Conservation (phyloP, 108 stramenopile species). For the Bacterosira constricta region DNA sequence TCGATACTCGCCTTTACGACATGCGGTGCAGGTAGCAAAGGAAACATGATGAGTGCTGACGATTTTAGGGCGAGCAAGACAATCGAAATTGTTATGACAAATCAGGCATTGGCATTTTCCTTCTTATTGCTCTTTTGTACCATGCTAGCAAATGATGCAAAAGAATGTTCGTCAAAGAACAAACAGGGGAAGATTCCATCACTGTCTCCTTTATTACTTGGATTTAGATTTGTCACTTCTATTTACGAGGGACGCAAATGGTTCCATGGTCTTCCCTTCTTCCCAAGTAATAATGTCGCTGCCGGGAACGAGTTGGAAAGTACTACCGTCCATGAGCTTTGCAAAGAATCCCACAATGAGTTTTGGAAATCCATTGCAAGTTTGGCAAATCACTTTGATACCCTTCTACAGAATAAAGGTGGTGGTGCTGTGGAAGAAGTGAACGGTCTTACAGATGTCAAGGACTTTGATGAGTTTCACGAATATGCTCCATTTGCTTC, state of each 20-base stretch:
- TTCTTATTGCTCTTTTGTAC: slow-evolving; percentile 36
- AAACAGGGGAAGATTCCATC: slow-evolving; percentile 24
- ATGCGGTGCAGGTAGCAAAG: slow-evolving; percentile 20
- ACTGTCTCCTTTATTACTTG: slow-evolving; percentile 28
- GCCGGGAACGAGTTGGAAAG: not conserved
- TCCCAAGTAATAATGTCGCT: not conserved
- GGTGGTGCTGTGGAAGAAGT: not conserved
- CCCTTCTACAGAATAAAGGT: slow-evolving; percentile 1
- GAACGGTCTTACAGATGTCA: slow-evolving; percentile 5
- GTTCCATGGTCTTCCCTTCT: slow-evolving; percentile 38
- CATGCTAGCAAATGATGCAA: slow-evolving; percentile 18
- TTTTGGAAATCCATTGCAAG: slow-evolving; percentile 41
- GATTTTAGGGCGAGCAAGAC: not conserved
- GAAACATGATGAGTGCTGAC: slow-evolving; percentile 12
- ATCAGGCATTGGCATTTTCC: slow-evolving; percentile 42
- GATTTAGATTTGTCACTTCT: slow-evolving; percentile 22
- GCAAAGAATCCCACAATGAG: slow-evolving; percentile 11
- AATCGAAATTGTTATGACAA: slow-evolving; percentile 32
- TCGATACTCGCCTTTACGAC: slow-evolving; percentile 64
- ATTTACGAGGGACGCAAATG: slow-evolving; percentile 38
- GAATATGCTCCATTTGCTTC: slow-evolving; percentile 37
- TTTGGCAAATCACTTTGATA: slow-evolving; percentile 19
- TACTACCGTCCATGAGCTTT: slow-evolving; percentile 18
- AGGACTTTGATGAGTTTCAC: slow-evolving; percentile 31
- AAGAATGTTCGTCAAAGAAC: not conserved